These are phyloP conservation scores for Orbilia brochopaga DNA, from an alignment of 2,329 filamentous ascomycete genomes.

Conservation along the genomic window DNA sequence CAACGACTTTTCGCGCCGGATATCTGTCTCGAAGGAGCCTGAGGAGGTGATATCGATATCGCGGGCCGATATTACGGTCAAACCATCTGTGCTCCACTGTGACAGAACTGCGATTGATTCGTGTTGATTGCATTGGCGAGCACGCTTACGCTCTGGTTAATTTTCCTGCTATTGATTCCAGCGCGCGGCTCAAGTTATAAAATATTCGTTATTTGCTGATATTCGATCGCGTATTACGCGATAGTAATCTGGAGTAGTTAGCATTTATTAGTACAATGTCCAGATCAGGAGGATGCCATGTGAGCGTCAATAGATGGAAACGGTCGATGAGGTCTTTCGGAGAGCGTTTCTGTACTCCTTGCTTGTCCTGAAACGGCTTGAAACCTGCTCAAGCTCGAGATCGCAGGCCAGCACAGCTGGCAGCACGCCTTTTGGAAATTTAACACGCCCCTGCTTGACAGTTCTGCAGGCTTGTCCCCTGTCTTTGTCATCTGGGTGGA, in stretches of 20 bases:
- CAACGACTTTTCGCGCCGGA: constrained; percentile 10
- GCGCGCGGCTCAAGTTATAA: constrained; percentile 33
- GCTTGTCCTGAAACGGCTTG: constrained; percentile 45
- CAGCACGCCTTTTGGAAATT: constrained; percentile 5
- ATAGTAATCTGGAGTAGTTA: constrained; percentile 17
- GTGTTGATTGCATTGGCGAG: constrained; percentile 12
- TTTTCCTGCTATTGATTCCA: constrained; percentile 11
- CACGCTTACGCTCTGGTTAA: no score
- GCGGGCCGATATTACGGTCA: no score
- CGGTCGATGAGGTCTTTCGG: not conserved
- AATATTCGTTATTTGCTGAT: not conserved
- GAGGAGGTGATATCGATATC: not conserved
- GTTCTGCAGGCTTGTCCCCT: constrained; percentile 31
- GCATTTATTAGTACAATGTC: constrained; percentile 19
- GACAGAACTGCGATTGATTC: constrained; percentile 3
- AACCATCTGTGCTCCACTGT: constrained; percentile 20
- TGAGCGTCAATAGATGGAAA: constrained; percentile 19
- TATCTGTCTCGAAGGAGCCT: not conserved
- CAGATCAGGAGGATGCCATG: constrained; percentile 39
- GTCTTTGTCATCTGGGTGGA: constrained; percentile 45
- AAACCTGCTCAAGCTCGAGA: constrained; percentile 50
- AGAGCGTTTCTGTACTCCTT: constrained; percentile 23
- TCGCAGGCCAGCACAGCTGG: constrained; percentile 20
- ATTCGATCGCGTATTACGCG: not conserved
- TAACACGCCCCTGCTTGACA: constrained; percentile 4